Conservation (phyloP, 148 eudicot genomes). For the Beta vulgaris region DNA sequence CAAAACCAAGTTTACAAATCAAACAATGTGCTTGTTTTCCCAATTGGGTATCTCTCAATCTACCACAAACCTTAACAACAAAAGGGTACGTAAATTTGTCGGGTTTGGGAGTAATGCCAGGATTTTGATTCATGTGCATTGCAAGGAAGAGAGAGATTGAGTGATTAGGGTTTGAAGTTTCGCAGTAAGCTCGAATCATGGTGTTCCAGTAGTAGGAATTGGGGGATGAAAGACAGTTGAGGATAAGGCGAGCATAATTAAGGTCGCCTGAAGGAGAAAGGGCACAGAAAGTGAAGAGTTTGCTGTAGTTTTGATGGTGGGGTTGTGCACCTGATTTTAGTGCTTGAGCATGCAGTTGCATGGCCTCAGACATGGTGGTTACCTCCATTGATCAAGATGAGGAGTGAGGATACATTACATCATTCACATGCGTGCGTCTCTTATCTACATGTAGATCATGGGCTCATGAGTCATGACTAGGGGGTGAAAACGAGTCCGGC, state of each 20-base stretch:
- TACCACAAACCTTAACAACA: slow-evolving; percentile 42
- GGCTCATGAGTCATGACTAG: too few species aligned
- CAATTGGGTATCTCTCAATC: slow-evolving; percentile 28
- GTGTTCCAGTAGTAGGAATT: slow-evolving; percentile 47
- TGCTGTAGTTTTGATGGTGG: slow-evolving; percentile 31
- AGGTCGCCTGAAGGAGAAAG: slow-evolving; percentile 40
- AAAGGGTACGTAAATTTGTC: slow-evolving; percentile 45
- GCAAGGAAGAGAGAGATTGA: slow-evolving; percentile 34
- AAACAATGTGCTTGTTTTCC: slow-evolving; percentile 44
- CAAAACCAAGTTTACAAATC: slow-evolving; percentile 36
- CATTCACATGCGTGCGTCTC: too few species aligned
- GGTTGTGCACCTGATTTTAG: slow-evolving; percentile 29
- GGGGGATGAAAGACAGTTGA: slow-evolving; percentile 28
- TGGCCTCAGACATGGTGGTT: slow-evolving; percentile 43
- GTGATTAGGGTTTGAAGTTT: slow-evolving; percentile 26
- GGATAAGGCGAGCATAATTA: slow-evolving; percentile 37
- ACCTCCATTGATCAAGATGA: slow-evolving; percentile 32
- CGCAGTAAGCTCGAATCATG: slow-evolving; percentile 37
- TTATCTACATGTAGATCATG: too few species aligned
- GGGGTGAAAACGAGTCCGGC: too few species aligned
- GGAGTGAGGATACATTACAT: too few species aligned
- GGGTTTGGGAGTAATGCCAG: slow-evolving; percentile 16
- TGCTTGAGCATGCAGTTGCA: slow-evolving; percentile 38
- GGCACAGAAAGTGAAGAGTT: slow-evolving; percentile 44
- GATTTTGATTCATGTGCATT: slow-evolving; percentile 25